These are phyloP conservation scores for Coleophoma crateriformis DNA, from an alignment of 2,329 filamentous ascomycete genomes.

Conservation along the genomic window DNA sequence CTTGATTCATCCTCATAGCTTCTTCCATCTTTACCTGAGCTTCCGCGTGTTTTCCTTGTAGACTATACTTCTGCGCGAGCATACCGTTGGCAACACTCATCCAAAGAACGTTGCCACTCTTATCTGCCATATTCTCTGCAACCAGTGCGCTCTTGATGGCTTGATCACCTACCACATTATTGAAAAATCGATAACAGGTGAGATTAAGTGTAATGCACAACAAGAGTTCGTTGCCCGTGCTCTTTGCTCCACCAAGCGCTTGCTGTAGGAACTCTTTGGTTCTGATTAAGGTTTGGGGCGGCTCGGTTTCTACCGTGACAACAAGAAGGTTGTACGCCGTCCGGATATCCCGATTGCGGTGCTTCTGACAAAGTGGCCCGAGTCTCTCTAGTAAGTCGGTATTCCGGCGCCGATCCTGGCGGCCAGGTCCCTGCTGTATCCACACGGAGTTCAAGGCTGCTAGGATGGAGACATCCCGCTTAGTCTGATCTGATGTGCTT, in stretches of 20 bases:
- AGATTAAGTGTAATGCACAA: constrained; percentile 79
- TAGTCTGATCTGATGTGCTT: constrained; percentile 40
- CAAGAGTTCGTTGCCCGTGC: constrained; percentile 70
- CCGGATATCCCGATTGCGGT: constrained; percentile 69
- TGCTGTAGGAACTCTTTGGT: constrained; percentile 74
- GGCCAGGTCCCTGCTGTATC: constrained; percentile 61
- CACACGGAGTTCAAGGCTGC: constrained; percentile 64
- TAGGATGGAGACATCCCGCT: constrained; percentile 61
- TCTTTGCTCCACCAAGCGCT: constrained; percentile 64
- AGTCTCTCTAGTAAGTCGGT: constrained; percentile 59
- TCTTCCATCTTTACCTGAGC: constrained; percentile 39
- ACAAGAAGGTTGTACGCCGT: constrained; percentile 73
- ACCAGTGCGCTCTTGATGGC: constrained; percentile 71
- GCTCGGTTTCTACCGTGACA: constrained; percentile 59
- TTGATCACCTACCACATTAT: constrained; percentile 63
- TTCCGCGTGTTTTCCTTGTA: constrained; percentile 58
- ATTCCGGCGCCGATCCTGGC: constrained; percentile 53
- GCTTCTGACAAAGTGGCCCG: constrained; percentile 60
- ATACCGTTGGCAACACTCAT: constrained; percentile 76
- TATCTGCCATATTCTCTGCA: constrained; percentile 60
- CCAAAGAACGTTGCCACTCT: constrained; percentile 69
- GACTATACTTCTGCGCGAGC: constrained; percentile 68
- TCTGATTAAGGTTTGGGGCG: constrained; percentile 61
- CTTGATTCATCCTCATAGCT: constrained; percentile 25
- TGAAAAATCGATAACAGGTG: constrained; percentile 68